Evolutionary conservation across 306 rosid species (phyloP), one percentile per base, ranked within the genome.

Genomic region (Quercus bicolor): DNA sequence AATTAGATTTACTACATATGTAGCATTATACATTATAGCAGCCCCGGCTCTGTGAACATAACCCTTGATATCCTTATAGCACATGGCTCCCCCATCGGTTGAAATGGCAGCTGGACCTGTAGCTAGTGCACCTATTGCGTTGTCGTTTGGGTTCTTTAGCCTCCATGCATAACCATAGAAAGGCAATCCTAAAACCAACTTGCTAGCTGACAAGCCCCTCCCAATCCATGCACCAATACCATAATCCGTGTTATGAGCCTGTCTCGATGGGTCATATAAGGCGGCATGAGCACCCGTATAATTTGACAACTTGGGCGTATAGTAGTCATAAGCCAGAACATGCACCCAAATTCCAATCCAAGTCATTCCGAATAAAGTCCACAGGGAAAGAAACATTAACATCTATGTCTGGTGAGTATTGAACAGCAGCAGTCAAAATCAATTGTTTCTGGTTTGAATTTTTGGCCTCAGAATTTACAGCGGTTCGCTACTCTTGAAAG

Each of bases 161-260:
- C n/a, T 28, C 92, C 92, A 86, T 13, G 87, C 80, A 77, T 64
- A 87, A 19, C 93, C 86, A 10, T 81, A 83, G 64, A 68, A 85
- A 19, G 91, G 81, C 59, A 88, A 85, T 5, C 85, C 91, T 33
- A 83, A 13, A 10, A 64, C 88, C 56, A 85, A 21, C 55, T 85
- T 83, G 10, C 51, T 56, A 8, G 80, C 14, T 0, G 84, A 60
- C 45, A 80, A 51, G 15, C 89, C 86, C 14, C 20, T 18, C 11
- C 3, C 26, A 40, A 80, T 56, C 91, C 87, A 83, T n/a, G 64
- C 29, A 13, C 19, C 70, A 43, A 83, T 56, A 1, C 91, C 89
- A 34, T 56, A 52, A 20, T 83, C 81, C 2, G 84, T 86, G 60
- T 61, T 6, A 37, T 37, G 80, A 4, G 55, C 33, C 8, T 12